Conservation (phyloP, 768 basidiomycete species). For the Lyophyllum shimeji region DNA sequence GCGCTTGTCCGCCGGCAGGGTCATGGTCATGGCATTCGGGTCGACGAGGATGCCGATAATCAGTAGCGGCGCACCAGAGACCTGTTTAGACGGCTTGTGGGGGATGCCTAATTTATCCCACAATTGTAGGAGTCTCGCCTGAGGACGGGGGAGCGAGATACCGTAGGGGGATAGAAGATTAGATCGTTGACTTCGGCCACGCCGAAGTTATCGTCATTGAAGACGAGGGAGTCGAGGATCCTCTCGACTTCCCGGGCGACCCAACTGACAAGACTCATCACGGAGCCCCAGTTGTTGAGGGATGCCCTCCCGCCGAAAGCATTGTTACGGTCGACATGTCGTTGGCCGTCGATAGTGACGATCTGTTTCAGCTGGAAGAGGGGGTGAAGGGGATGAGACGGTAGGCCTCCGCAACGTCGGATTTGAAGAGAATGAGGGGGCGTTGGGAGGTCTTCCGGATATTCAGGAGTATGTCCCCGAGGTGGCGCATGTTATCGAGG, state of each 20-base stretch:
- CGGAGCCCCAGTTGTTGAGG: conserved; percentile 24
- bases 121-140: conserved; percentile 31
- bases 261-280: conserved; percentile 35
- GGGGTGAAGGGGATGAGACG: conserved; percentile 33
- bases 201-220: conserved; percentile 33
- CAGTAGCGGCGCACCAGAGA: conserved; percentile 24
- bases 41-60: conserved; percentile 42
- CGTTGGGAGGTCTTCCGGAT: background rate
- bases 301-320: conserved; percentile 25
- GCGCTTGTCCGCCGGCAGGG: conserved; percentile 7
- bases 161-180: conserved; percentile 30
- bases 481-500: conserved; percentile 18
- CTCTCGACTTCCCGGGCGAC: conserved; percentile 23
- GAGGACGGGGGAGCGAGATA: conserved; percentile 22
- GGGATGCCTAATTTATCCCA: conserved; percentile 42
- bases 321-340: conserved; percentile 22
- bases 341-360: conserved; percentile 19
- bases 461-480: conserved; percentile 9
- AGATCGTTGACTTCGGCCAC: conserved; percentile 19
- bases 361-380: conserved; percentile 42
- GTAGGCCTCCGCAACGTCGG: conserved; percentile 38
- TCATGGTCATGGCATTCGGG: conserved; percentile 23
- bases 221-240: conserved; percentile 25
- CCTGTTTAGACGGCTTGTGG: conserved; percentile 39
- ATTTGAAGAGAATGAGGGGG: conserved; percentile 28